A percentile compares a stretch with the other conserved stretches of the same genome.
Evolutionary conservation across 202 grass and related monocot genomes (phyloP).

Genomic region (Eragrostis tef): DNA sequence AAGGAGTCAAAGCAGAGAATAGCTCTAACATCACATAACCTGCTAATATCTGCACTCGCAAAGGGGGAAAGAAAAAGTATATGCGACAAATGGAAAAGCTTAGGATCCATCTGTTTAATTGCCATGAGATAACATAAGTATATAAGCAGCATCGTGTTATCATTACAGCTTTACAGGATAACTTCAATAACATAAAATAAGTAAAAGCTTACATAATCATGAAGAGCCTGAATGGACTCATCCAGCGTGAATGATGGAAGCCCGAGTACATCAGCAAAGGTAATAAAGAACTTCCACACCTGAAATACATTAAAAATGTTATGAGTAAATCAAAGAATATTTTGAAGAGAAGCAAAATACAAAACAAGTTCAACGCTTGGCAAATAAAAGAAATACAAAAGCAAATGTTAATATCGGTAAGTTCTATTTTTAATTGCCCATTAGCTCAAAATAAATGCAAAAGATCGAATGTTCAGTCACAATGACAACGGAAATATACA

Average conservation of each 20-base stretch:
- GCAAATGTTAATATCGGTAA: not conserved
- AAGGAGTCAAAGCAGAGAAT: conserved; percentile 6
- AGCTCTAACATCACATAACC: not conserved
- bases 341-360: conserved; percentile 37
- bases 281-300: conserved; percentile 98
- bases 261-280: conserved; percentile 81
- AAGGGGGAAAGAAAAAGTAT: conserved; percentile 17
- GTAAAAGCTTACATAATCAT: conserved; percentile 85
- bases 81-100: conserved; percentile 1
- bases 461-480: not conserved
- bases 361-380: not conserved
- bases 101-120: conserved; percentile 5
- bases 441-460: not conserved
- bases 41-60: not conserved
- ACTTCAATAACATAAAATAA: not conserved
- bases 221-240: conserved; percentile 95
- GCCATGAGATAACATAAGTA: conserved; percentile 15
- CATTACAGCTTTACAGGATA: not conserved
- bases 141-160: not conserved
- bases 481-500: conserved; percentile 11
- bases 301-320: conserved; percentile 51
- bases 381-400: not conserved
- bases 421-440: no score
- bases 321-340: conserved; percentile 23
- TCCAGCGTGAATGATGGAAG: conserved; percentile 89